These are phyloP conservation scores for Globisporangium lucens DNA, from an alignment of 352 stramenopile genomes.

Conservation along the genomic window DNA sequence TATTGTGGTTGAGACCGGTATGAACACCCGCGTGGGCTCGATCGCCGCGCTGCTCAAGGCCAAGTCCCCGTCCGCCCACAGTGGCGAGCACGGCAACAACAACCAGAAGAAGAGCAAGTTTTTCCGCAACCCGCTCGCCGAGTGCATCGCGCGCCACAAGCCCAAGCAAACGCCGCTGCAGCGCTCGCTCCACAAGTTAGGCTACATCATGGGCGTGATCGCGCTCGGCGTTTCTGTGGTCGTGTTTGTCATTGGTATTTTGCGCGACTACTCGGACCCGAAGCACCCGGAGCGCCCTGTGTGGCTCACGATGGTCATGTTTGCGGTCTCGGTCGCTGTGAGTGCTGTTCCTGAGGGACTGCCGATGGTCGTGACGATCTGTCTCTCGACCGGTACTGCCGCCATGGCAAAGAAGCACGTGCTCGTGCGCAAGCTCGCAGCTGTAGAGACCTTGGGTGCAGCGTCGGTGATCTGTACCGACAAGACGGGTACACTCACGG, in stretches of 20 bases:
- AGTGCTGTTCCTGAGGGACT: constrained; percentile 76
- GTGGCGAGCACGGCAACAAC: neutral
- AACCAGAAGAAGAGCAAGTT: constrained; percentile 28
- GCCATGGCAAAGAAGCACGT: constrained; percentile 79
- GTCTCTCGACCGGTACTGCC: constrained; percentile 61
- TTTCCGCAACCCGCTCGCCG: constrained; percentile 39
- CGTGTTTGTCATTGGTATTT: constrained; percentile 87
- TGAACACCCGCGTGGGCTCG: constrained; percentile 67
- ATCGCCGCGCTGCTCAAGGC: constrained; percentile 62
- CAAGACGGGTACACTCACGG: constrained; percentile 95
- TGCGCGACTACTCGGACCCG: constrained; percentile 46
- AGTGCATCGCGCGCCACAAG: constrained; percentile 58
- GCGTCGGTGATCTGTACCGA: constrained; percentile 92
- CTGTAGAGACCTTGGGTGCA: constrained; percentile 83
- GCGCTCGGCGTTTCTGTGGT: constrained; percentile 82
- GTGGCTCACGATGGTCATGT: constrained; percentile 93
- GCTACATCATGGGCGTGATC: constrained; percentile 88
- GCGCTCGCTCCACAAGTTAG: constrained; percentile 92
- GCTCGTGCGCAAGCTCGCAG: constrained; percentile 82
- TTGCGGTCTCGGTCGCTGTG: constrained; percentile 88
- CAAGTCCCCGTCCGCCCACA: constrained; percentile 21
- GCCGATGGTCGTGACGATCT: constrained; percentile 83
- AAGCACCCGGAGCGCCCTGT: constrained; percentile 76
- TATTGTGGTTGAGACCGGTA: constrained; percentile 71
- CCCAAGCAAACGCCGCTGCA: constrained; percentile 90